phyloP scores from a whole-genome alignment of 1,139 yeast species.

The Groenewaldozyma auringiensis region DNA sequence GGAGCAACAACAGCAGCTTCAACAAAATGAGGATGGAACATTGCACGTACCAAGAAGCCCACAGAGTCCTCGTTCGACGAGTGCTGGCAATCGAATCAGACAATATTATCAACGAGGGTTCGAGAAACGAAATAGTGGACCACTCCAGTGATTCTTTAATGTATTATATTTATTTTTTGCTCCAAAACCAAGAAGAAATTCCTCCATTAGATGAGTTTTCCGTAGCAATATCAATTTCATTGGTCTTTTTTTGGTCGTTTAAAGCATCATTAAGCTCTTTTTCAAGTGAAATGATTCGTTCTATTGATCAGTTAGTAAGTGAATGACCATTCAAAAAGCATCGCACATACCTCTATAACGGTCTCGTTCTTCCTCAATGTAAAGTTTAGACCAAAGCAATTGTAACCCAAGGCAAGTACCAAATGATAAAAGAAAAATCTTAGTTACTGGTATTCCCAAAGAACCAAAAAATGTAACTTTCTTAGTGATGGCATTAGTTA shows the following conservation, averaged over 20 bases:
- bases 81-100: slow-evolving; percentile 15
- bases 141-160: background rate
- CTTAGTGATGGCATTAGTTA: too few relatives aligned
- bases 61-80: background rate
- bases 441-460: slow-evolving; percentile 17
- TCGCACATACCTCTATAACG: slow-evolving; percentile 9
- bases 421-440: slow-evolving; percentile 15
- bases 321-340: background rate
- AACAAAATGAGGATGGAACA: slow-evolving; percentile 9
- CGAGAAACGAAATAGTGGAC: slow-evolving; percentile 12
- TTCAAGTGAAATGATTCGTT: slow-evolving; percentile 4
- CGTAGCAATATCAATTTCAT: background rate
- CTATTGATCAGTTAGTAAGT: background rate
- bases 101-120: slow-evolving; percentile 19
- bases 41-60: slow-evolving; percentile 6
- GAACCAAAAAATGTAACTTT: slow-evolving; percentile 8
- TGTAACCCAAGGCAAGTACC: slow-evolving; percentile 20
- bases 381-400: slow-evolving; percentile 17
- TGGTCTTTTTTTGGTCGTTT: background rate
- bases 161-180: background rate
- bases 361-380: slow-evolving; percentile 12
- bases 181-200: slow-evolving; percentile 2
- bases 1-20: slow-evolving; percentile 7
- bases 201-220: background rate
- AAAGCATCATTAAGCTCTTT: slow-evolving; percentile 8